phyloP scores from a whole-genome alignment of 306 rosid species.

The Morella rubra region DNA sequence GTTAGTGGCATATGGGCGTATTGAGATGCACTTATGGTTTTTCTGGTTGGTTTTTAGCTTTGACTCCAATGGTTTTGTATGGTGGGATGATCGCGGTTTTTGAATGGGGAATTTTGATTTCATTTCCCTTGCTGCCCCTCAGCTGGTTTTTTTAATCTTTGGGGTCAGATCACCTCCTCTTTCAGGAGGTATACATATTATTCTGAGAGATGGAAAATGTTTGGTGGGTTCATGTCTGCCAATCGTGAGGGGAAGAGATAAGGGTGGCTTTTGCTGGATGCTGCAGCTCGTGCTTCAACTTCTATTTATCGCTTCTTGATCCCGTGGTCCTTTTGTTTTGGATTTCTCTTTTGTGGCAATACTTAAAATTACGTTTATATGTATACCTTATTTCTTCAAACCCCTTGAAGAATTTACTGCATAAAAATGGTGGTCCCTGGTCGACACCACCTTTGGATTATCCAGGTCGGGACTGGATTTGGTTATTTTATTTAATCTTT shows the following conservation, averaged over 20 bases:
- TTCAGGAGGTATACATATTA: constrained; percentile 15
- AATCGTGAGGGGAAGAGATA: not conserved
- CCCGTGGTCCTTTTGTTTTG: not conserved
- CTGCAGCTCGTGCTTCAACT: constrained; percentile 24
- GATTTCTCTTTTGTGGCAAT: not conserved
- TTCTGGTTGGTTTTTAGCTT: constrained; percentile 34
- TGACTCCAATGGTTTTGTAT: constrained; percentile 16
- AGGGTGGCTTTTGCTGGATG: constrained; percentile 18
- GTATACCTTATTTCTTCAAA: constrained; percentile 32
- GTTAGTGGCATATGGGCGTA: constrained; percentile 37
- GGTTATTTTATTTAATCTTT: constrained; percentile 7
- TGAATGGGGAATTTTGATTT: constrained; percentile 41
- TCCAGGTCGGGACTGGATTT: constrained; percentile 29
- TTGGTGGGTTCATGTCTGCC: not conserved
- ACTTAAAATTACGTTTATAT: constrained; percentile 22
- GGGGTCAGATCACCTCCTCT: constrained; percentile 45
- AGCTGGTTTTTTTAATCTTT: constrained; percentile 52
- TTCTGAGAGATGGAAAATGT: constrained; percentile 11
- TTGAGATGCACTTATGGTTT: constrained; percentile 34
- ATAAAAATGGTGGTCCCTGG: constrained; percentile 31
- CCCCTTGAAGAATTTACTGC: constrained; percentile 28
- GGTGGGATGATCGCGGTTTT: constrained; percentile 42
- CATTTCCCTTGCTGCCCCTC: constrained; percentile 50
- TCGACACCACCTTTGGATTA: not conserved
- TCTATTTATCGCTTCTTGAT: not conserved